Evolutionary conservation across 2,329 filamentous ascomycete genomes (phyloP), one percentile per base, ranked within the genome.

Genomic region (Cladosporium sp.): DNA sequence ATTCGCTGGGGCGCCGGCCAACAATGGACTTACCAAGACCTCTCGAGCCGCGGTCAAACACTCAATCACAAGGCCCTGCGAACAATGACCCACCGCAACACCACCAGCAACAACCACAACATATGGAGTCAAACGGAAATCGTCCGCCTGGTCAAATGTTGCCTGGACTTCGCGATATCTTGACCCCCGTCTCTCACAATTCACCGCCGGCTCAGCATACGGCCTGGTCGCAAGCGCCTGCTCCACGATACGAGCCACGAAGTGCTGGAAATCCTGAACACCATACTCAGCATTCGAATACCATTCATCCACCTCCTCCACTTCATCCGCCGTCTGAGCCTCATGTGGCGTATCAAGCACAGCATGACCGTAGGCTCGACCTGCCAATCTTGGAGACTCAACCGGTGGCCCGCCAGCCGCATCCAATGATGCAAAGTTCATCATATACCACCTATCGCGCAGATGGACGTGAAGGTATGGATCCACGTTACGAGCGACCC

Each of bases 311-410:
- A 20, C 60, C 60, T 6, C 38, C 57, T 3, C 41, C 53, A 6
- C 50, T 43, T 11, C 52, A 58, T 18, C 54, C 54, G 15, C 55
- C 59, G 6, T 49, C 55, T 25, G 56, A 57, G 9, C 40, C 32
- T 15, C 38, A 43, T 15, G 47, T 39, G 15, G 19, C 54, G 4
- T 60, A 60, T 50, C 53, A 46, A 7, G 11, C 50, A 4, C 52
- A 41, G 30, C 55, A 55, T 2, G 50, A 46, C 4, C 53, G 58
- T n/a, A 53, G 55, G n/a, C 25, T 63, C 2, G 61, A 63, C 22
- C 49, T 64, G n/a, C 62, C 60, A n/a, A 54, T 62, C 16, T 41
- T 61, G 39, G 59, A 64, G 22, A 58, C 62, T 2, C 62, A 56
- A 35, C 60, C 62, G 8, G 54, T 59, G 5, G 29, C 55, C n/a